These are phyloP conservation scores for Paspalum vaginatum DNA, from an alignment of 176 grass and related monocot genomes.

Conservation along the genomic window DNA sequence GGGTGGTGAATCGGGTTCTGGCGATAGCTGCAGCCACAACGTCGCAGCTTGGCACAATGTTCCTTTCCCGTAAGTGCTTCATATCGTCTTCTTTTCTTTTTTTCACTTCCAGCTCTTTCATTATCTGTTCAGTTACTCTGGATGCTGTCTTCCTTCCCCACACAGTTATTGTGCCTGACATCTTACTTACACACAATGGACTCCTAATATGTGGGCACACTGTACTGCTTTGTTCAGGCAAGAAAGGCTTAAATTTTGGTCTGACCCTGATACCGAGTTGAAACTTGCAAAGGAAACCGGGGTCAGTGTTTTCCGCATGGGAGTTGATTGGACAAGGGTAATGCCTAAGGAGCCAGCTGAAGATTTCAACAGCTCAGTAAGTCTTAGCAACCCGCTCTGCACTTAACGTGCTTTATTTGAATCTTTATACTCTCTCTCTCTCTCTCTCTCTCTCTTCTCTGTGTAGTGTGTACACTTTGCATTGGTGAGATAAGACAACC, in stretches of 20 bases:
- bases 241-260: slow-evolving; percentile 96
- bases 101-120: background rate
- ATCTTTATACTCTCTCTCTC: slow-evolving; percentile 6
- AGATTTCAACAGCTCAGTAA: slow-evolving; percentile 64
- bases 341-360: slow-evolving; percentile 75
- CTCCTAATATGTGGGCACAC: slow-evolving; percentile 29
- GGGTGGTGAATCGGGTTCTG: slow-evolving; percentile 35
- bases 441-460: slow-evolving; percentile 12
- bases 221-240: slow-evolving; percentile 53
- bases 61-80: slow-evolving; percentile 70
- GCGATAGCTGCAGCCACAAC: slow-evolving; percentile 52
- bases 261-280: slow-evolving; percentile 88
- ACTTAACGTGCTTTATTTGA: slow-evolving; percentile 23
- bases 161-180: background rate
- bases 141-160: slow-evolving; percentile 1
- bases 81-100: background rate
- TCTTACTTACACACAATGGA: slow-evolving; percentile 1
- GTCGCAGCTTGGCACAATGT: slow-evolving; percentile 98
- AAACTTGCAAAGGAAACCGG: slow-evolving; percentile 90
- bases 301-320: slow-evolving; percentile 81
- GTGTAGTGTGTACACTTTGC: slow-evolving; percentile 23
- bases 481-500: slow-evolving; percentile 18
- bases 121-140: background rate
- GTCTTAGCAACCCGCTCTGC: slow-evolving; percentile 28
- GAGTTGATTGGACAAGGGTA: slow-evolving; percentile 90